These are phyloP conservation scores for Rubia tinctorum DNA, from an alignment of 305 asterid species.

Conservation along the genomic window DNA sequence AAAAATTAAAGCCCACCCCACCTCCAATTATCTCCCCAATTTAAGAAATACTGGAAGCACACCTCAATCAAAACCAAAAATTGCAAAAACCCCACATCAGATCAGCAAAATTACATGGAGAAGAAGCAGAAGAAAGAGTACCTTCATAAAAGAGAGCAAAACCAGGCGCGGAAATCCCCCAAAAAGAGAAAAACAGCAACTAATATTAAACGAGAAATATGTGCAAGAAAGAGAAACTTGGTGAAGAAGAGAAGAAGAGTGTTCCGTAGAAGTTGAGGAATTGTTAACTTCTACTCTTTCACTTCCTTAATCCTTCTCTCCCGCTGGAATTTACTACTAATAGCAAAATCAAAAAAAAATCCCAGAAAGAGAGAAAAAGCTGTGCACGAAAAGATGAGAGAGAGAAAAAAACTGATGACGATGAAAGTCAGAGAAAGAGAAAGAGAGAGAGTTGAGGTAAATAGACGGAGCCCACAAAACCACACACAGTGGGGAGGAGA, in stretches of 20 bases:
- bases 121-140: constrained; percentile 23
- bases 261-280: constrained; percentile 82
- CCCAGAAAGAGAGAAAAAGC: not conserved
- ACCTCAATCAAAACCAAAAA: constrained; percentile 11
- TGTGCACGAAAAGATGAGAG: constrained; percentile 20
- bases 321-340: constrained; percentile 48
- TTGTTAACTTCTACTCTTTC: constrained; percentile 78
- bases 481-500: constrained; percentile 36
- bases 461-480: constrained; percentile 31
- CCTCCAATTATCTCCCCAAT: constrained; percentile 3
- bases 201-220: not conserved
- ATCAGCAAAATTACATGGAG: constrained; percentile 1
- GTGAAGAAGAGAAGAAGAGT: constrained; percentile 19
- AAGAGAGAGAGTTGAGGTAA: constrained; percentile 3
- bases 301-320: constrained; percentile 56
- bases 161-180: constrained; percentile 33
- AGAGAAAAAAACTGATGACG: constrained; percentile 12
- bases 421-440: constrained; percentile 24
- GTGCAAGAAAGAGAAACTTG: constrained; percentile 17
- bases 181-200: constrained; percentile 17
- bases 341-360: not conserved
- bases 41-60: not conserved
- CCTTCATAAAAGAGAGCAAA: constrained; percentile 42
- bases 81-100: not conserved
- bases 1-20: constrained; percentile 10